A percentile compares a stretch with the other conserved stretches of the same genome.
phyloP scores from a whole-genome alignment of 2,329 filamentous ascomycete species.

The Clarireedia paspali region DNA sequence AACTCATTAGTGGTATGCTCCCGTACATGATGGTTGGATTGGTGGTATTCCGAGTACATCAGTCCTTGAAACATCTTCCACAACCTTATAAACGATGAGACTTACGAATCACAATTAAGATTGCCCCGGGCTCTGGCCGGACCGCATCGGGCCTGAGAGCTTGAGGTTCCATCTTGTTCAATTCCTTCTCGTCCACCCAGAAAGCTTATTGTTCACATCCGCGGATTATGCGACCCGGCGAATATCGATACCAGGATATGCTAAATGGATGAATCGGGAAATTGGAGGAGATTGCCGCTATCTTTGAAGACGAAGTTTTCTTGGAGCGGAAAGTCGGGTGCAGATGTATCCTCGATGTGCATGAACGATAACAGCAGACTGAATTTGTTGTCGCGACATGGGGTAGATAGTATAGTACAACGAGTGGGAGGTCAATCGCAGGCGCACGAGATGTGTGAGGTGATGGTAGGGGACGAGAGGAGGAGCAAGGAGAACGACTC shows the following conservation, averaged over 20 bases:
- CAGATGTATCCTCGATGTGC: neutral
- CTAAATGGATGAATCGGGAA: neutral
- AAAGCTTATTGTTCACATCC: slow-evolving; percentile 1
- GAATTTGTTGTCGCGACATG: slow-evolving; percentile 9
- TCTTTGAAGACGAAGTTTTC: neutral
- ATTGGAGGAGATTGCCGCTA: neutral
- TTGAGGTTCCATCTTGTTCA: slow-evolving; percentile 34
- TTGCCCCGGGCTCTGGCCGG: slow-evolving; percentile 55
- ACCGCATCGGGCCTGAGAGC: slow-evolving; percentile 27
- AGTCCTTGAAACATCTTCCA: neutral
- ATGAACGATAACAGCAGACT: slow-evolving; percentile 4
- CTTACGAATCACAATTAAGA: slow-evolving; percentile 66
- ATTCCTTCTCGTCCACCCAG: slow-evolving; percentile 8
- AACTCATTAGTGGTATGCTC: neutral
- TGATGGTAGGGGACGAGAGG: slow-evolving; percentile 23
- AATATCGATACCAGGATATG: neutral
- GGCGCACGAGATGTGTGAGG: neutral
- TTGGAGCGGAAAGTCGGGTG: neutral
- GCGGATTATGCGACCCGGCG: neutral
- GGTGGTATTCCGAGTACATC: neutral
- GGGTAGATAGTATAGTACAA: neutral
- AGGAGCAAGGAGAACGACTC: neutral
- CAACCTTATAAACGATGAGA: slow-evolving; percentile 17
- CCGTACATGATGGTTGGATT: neutral
- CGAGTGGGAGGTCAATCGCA: neutral